Evolutionary conservation across 73 alveolate genomes (phyloP).

Genomic region (Blepharisma stoltei): DNA sequence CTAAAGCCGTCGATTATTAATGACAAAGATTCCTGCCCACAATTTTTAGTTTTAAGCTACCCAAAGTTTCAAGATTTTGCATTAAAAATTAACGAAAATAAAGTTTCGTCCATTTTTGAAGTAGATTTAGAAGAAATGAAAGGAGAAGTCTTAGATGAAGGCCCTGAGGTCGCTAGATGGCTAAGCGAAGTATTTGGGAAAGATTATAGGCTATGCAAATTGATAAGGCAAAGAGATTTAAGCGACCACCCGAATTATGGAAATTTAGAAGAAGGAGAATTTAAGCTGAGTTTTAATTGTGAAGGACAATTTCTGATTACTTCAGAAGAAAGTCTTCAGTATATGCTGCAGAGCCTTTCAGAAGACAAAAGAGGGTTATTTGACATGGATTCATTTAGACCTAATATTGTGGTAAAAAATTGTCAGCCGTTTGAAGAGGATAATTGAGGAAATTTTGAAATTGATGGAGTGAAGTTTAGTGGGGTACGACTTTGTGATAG

Average conservation of each 20-base stretch:
- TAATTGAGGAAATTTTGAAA: conserved; percentile 6
- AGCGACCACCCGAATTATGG: background rate
- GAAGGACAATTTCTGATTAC: conserved; percentile 18
- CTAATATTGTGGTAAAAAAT: conserved; percentile 3
- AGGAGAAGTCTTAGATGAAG: background rate
- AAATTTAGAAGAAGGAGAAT: background rate
- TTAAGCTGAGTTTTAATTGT: background rate
- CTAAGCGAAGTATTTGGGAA: conserved; percentile 3
- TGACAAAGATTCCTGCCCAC: background rate
- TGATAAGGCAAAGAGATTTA: background rate
- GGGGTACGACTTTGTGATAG: background rate
- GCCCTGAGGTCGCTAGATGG: background rate
- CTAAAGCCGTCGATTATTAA: background rate
- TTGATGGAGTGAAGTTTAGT: background rate
- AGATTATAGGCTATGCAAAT: background rate
- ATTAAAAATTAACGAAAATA: background rate
- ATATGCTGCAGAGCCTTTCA: background rate
- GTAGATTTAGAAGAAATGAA: background rate
- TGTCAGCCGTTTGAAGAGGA: background rate
- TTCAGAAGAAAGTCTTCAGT: background rate
- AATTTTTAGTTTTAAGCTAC: background rate
- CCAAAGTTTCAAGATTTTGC: background rate
- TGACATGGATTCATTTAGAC: background rate
- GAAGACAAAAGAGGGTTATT: background rate
- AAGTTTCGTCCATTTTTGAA: background rate